Percentiles rank a stretch among this genome's conserved stretches.
Conservation (phyloP, 768 basidiomycete genomes). For the Cystobasidiopsis lactophilus region DNA sequence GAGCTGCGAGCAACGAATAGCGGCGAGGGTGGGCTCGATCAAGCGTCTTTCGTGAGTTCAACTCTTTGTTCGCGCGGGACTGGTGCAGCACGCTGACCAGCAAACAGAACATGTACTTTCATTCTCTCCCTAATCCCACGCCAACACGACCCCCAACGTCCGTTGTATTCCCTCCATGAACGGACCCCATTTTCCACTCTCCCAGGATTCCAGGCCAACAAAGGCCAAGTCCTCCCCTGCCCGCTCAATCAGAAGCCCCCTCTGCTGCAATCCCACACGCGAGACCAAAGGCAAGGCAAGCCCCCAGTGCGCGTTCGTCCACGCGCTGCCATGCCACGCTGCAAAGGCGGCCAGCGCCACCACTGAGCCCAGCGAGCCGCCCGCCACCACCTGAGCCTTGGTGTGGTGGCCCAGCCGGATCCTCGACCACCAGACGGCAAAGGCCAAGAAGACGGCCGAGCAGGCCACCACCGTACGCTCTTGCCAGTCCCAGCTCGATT, state of each 20-base stretch:
- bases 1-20: no score
- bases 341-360: slow-evolving; percentile 14
- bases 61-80: no score
- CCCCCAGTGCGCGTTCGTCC: not conserved
- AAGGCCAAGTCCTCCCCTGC: slow-evolving; percentile 11
- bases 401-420: slow-evolving; percentile 20
- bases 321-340: slow-evolving; percentile 12
- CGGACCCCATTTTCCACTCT: no score
- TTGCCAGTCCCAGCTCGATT: not conserved
- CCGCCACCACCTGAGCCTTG: slow-evolving; percentile 16
- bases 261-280: slow-evolving; percentile 2
- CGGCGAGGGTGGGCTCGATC: no score
- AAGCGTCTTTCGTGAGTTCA: no score
- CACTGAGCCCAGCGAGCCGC: slow-evolving; percentile 11
- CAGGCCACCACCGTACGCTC: slow-evolving; percentile 7
- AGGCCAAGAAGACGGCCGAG: slow-evolving; percentile 5
- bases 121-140: no score
- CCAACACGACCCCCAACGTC: no score
- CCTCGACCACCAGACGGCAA: slow-evolving; percentile 17
- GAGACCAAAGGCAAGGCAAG: not conserved
- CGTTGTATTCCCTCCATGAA: no score
- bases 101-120: no score
- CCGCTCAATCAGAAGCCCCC: slow-evolving; percentile 10
- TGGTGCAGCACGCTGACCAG: no score
- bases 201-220: slow-evolving; percentile 9